Evolutionary conservation across 2,329 filamentous ascomycete species (phyloP).

Genomic region (Paecilomyces sp.): DNA sequence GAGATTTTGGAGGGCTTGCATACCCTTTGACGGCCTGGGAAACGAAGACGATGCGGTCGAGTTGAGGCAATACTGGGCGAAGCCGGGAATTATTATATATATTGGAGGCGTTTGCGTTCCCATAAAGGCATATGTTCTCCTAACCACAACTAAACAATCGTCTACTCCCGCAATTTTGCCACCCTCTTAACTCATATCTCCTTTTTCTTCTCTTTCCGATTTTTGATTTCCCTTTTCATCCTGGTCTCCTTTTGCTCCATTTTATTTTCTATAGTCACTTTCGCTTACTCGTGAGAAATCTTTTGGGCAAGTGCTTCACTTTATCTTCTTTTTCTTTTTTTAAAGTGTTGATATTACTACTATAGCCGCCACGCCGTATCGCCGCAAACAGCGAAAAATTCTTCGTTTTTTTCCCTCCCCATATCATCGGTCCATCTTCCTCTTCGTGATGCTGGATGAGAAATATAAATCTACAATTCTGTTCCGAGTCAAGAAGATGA

Average conservation of each 20-base stretch:
- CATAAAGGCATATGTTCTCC: not conserved
- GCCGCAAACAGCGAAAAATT: not conserved
- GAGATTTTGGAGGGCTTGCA: slow-evolving; percentile 2
- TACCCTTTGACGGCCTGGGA: slow-evolving; percentile 4
- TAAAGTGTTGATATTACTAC: not conserved
- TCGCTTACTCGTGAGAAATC: not conserved
- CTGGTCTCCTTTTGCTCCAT: not conserved
- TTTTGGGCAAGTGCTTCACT: not conserved
- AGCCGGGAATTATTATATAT: slow-evolving; percentile 1
- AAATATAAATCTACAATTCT: too few species aligned
- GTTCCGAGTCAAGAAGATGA: too few species aligned
- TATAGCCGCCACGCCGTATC: not conserved
- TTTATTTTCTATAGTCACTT: not conserved
- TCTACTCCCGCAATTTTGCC: not conserved
- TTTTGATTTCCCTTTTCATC: not conserved
- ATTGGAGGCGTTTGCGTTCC: not conserved
- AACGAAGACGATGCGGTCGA: slow-evolving; percentile 5
- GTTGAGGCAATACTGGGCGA: slow-evolving; percentile 3
- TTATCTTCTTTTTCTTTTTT: not conserved
- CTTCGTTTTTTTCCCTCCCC: too few species aligned
- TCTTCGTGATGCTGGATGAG: too few species aligned
- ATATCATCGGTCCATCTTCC: too few species aligned
- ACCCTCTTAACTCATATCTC: not conserved
- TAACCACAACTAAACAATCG: not conserved
- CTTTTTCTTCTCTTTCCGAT: not conserved